phyloP scores from a whole-genome alignment of 176 grass and related monocot genomes.

The Musa schizocarpa region DNA sequence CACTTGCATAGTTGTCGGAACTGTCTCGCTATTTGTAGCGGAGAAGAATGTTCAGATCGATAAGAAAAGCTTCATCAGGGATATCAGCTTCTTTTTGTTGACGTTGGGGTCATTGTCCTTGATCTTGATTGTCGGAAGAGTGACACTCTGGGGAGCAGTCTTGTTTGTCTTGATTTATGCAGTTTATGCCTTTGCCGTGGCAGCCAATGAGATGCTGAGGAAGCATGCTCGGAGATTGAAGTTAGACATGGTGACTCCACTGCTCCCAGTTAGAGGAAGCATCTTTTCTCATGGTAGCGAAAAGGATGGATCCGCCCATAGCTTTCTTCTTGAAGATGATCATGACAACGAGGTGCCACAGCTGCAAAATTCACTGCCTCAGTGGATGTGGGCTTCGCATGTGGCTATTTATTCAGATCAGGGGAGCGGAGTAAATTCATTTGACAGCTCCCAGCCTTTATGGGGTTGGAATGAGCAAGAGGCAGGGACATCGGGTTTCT shows the following conservation, averaged over 20 bases:
- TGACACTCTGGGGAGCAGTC: conserved; percentile 77
- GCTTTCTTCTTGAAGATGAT: conserved; percentile 70
- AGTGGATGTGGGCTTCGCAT: conserved; percentile 99
- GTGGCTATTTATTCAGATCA: conserved; percentile 98
- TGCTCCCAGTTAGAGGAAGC: conserved; percentile 11
- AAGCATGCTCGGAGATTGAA: no score
- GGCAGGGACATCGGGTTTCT: conserved; percentile 30
- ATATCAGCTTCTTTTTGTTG: conserved; percentile 78
- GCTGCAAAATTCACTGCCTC: conserved; percentile 63
- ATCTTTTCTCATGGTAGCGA: conserved; percentile 57
- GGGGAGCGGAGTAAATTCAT: conserved; percentile 34
- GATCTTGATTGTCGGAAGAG: conserved; percentile 67
- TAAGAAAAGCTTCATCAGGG: conserved; percentile 71
- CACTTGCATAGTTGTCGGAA: conserved; percentile 83
- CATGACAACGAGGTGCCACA: conserved; percentile 30
- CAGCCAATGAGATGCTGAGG: no score
- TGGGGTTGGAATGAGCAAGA: conserved; percentile 92
- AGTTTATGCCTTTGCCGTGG: no score
- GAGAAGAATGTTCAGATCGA: conserved; percentile 97
- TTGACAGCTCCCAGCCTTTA: conserved; percentile 61
- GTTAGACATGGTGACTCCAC: no score
- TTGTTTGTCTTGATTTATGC: conserved; percentile 81
- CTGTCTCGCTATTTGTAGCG: conserved; percentile 55
- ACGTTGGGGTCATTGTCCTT: conserved; percentile 47
- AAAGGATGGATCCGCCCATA: conserved; percentile 59